Base-by-base conservation (phyloP, 331 rosid species). In the Cydonia oblonga region DNA sequence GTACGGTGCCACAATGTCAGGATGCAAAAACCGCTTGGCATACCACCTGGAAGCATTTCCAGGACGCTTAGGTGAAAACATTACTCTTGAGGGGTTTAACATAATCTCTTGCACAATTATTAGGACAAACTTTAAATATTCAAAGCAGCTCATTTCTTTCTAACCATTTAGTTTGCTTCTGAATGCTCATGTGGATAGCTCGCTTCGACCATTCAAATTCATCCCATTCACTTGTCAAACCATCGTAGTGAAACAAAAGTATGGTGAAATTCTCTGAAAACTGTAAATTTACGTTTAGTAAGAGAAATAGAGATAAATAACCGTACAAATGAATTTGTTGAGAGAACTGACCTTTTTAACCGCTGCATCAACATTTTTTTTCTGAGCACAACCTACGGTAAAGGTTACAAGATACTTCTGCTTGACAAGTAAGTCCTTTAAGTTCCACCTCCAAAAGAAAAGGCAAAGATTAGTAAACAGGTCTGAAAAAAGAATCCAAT, bases 11-110 rank as follows among this genome's bases (percentile, higher is more conserved):
- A 90, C 96, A 66, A 93, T 87, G 75, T 90, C 92, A 40, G 97
- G 98, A 75, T 93, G 97, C 64, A 93, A 85, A 89, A 90, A 93
- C 9, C 98, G 96, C 79, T 93, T 93, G 66, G 98, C 97, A 64
- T 77, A 93, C 98, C 98, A 93, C 98, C 98, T 93, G 73, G 20
- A 72, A 83, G 52, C 76, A 75, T 76, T 82, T 44, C 52, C 26
- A 79, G 14, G 5, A 67, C 32, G 70, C 19, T 75, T 26, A 52
- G 66, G 71, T 77, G 32, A 73, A 64, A 61, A 66, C 40, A 59
- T 2, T 59, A 66, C 33, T 44, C 42, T 49, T 44, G 46, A 12
- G 40, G 29, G 60, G 57, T 18, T 54, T 22, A 66, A 16, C 54
- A 58, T 54, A 69, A 33, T 33, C 61, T n/a, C 29, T 51, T 33